These are phyloP conservation scores for Ailanthus altissimus DNA, from an alignment of 345 rosid species.

Conservation along the genomic window DNA sequence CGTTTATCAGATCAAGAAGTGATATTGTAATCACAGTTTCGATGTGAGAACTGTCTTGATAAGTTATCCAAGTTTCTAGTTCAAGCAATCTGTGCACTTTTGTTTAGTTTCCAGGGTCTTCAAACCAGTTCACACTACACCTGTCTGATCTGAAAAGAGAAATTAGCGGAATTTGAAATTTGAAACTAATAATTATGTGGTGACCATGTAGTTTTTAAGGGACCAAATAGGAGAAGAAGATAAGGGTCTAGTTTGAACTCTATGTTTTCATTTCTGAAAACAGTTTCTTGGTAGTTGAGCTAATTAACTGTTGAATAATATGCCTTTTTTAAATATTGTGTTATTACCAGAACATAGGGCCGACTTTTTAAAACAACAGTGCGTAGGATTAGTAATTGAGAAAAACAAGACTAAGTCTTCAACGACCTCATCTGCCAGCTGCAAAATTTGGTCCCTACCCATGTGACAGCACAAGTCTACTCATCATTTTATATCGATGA, in stretches of 20 bases:
- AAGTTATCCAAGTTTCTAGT: not conserved
- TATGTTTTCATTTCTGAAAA: no score
- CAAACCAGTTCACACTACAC: not conserved
- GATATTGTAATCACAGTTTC: not conserved
- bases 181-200: not conserved
- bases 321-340: no score
- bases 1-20: not conserved
- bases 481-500: not conserved
- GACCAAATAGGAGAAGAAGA: no score
- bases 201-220: no score
- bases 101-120: not conserved
- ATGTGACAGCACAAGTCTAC: not conserved
- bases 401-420: not conserved
- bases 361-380: not conserved
- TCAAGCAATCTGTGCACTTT: not conserved
- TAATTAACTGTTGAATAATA: no score
- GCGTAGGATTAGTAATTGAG: no score
- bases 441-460: slow-evolving; percentile 14
- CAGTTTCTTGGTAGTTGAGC: not conserved
- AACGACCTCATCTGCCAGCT: not conserved
- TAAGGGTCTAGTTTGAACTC: no score
- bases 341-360: no score
- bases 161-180: not conserved
- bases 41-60: not conserved
- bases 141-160: not conserved